phyloP scores from a whole-genome alignment of 176 grass and related monocot genomes.

The Thalia dealbata region DNA sequence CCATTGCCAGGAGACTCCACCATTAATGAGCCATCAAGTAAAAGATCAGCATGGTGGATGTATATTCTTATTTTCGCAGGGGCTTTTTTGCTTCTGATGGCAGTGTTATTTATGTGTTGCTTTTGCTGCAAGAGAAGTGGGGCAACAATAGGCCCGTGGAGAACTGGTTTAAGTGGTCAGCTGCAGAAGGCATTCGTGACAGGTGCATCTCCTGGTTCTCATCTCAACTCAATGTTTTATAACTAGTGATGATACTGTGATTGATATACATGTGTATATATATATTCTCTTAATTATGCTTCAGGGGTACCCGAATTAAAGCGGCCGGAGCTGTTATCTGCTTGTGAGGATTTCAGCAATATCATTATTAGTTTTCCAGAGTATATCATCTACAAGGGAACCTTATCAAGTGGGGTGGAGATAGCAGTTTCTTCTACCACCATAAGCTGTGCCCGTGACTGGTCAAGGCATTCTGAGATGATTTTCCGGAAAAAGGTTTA shows the following conservation, averaged over 20 bases:
- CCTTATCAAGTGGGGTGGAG: conserved; percentile 91
- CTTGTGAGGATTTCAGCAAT: conserved; percentile 98
- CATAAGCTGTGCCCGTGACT: conserved; percentile 53
- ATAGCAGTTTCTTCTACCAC: conserved; percentile 82
- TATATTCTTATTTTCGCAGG: conserved; percentile 41
- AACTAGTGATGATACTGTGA: neutral
- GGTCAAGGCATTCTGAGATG: conserved; percentile 67
- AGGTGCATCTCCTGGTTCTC: conserved; percentile 29
- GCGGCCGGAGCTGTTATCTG: conserved; percentile 63
- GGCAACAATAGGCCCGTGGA: conserved; percentile 77
- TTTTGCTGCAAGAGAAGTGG: conserved; percentile 45
- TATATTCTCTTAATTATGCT: too few species aligned
- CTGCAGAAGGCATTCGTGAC: conserved; percentile 98
- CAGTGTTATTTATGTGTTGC: conserved; percentile 36
- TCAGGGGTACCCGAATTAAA: conserved; percentile 93
- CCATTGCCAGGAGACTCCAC: conserved; percentile 6
- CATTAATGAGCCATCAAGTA: conserved; percentile 4
- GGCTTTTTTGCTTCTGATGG: conserved; percentile 33
- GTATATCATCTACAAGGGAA: conserved; percentile 83
- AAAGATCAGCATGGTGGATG: conserved; percentile 34
- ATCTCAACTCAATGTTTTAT: neutral
- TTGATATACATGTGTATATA: too few species aligned
- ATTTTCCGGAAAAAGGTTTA: conserved; percentile 91
- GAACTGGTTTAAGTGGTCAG: conserved; percentile 91
- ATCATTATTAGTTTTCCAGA: conserved; percentile 64